Base-by-base conservation (phyloP, 2,329 filamentous ascomycete species). In the Sporothrix sp. region DNA sequence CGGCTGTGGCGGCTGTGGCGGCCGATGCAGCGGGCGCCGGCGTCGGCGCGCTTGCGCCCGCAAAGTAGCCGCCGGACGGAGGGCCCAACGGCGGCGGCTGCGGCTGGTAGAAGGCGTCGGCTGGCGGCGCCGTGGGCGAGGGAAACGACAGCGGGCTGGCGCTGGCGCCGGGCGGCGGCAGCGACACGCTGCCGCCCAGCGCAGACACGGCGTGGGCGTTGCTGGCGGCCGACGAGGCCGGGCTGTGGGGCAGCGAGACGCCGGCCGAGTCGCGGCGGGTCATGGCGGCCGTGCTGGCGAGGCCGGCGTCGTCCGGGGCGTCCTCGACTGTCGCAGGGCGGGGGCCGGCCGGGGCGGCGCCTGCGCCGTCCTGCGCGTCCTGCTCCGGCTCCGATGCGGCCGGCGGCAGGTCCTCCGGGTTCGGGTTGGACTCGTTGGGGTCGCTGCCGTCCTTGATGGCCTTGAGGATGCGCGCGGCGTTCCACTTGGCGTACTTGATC, bases 401-500 rank as follows among this genome's bases (percentile, higher is more conserved):
- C n/a, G n/a, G 25, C 28, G 71, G 67, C 8, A 70, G 65, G 50
- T 78, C 72, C 48, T 82, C 73, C 4, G 70, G 74, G 51, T 79
- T 79, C 0, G 91, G 91, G 61, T 97, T 97, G 7, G 87, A 85
- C 50, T 84, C 81, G 66, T 98, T 98, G 3, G 93, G 93, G 62
- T 98, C 90, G 57, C 87, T 84, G 49, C 89, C 89, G 36, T 90
- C 86, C 62, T 90, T 93, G 61, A 96, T 78, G 10, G 93, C 93
- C 67, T 87, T 95, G 14, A 86, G 75, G 62, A 98, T 98, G 52
- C 93, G 81, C 32, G 91, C 72, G 2, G 91, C 90, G 65, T 97
- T 94, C 76, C 87, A 98, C 67, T 97, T 98, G 37, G 91, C 89
- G 64, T 87, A 98, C 65, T 94, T 96, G 68, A 91, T 88, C 72